Conservation (phyloP, 1,139 yeast genomes). For the Arxiozyma heterogenica region DNA sequence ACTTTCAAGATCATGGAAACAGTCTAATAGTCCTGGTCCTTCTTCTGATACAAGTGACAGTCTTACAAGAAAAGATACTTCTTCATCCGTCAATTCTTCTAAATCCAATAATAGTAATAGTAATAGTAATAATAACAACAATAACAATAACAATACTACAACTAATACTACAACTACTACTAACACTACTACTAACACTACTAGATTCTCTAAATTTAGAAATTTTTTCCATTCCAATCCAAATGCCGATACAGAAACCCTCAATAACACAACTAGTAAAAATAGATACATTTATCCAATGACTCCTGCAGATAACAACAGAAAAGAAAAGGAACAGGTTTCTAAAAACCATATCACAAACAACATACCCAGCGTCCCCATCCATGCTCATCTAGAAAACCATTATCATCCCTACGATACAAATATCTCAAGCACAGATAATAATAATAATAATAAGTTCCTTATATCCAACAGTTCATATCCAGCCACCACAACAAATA, state of each 20-base stretch:
- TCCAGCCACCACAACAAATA: neutral
- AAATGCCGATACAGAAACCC: conserved; percentile 1
- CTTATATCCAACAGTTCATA: neutral
- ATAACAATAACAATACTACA: neutral
- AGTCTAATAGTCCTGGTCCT: neutral
- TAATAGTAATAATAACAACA: neutral
- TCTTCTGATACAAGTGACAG: conserved; percentile 7
- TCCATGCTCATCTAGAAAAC: conserved; percentile 10
- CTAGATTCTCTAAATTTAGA: conserved; percentile 17
- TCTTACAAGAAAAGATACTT: neutral
- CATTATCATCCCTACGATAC: conserved; percentile 10
- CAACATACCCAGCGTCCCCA: conserved; percentile 1
- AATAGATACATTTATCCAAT: conserved; percentile 3
- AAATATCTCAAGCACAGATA: neutral
- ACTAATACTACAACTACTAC: neutral
- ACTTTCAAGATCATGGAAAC: conserved; percentile 22
- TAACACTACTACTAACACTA: conserved; percentile 1
- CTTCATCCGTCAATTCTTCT: conserved; percentile 1
- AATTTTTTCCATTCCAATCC: conserved; percentile 15
- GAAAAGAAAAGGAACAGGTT: neutral
- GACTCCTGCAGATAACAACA: conserved; percentile 2
- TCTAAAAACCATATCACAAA: neutral
- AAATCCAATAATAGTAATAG: neutral
- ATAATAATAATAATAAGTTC: neutral
- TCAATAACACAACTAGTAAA: neutral